Percentiles rank a stretch among this genome's conserved stretches.
phyloP scores from a whole-genome alignment of 371 early-diverging fungal species.

The Lichtheimia corymbifera region DNA sequence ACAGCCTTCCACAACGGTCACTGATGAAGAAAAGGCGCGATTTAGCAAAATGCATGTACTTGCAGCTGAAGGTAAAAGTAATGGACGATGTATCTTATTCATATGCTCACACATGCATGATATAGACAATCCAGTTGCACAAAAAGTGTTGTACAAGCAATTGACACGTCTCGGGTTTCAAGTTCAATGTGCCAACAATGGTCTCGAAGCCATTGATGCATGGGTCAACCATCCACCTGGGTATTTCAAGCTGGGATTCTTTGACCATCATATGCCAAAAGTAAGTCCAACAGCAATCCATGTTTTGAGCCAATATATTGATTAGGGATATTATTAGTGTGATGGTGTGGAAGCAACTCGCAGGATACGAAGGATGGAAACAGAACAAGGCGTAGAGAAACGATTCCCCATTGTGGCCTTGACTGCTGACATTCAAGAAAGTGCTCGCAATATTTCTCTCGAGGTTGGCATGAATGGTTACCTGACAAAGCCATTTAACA shows the following conservation, averaged over 20 bases:
- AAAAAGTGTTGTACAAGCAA: slow-evolving; percentile 43
- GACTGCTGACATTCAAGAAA: slow-evolving; percentile 19
- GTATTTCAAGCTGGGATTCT: slow-evolving; percentile 40
- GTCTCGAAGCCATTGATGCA: slow-evolving; percentile 39
- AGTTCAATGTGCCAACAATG: slow-evolving; percentile 48
- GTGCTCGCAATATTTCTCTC: slow-evolving; percentile 12
- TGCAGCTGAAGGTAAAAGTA: slow-evolving; percentile 42
- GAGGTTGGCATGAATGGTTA: slow-evolving; percentile 23
- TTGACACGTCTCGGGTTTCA: slow-evolving; percentile 41
- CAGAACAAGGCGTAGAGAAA: slow-evolving; percentile 6
- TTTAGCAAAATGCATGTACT: slow-evolving; percentile 42
- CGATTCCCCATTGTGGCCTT: slow-evolving; percentile 22
- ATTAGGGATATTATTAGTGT: slow-evolving; percentile 20
- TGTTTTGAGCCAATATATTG: not conserved
- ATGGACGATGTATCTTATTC: not conserved
- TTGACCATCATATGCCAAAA: slow-evolving; percentile 55
- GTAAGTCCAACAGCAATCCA: slow-evolving; percentile 14
- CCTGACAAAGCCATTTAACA: slow-evolving; percentile 46
- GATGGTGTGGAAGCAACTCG: slow-evolving; percentile 53
- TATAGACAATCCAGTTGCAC: slow-evolving; percentile 50
- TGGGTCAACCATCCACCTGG: slow-evolving; percentile 34
- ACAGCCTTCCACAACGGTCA: slow-evolving; percentile 6
- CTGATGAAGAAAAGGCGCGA: slow-evolving; percentile 27
- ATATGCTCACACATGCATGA: not conserved
- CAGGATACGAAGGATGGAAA: slow-evolving; percentile 36